phyloP scores from a whole-genome alignment of 208 protist genomes.

The Leishmania guyanensis region DNA sequence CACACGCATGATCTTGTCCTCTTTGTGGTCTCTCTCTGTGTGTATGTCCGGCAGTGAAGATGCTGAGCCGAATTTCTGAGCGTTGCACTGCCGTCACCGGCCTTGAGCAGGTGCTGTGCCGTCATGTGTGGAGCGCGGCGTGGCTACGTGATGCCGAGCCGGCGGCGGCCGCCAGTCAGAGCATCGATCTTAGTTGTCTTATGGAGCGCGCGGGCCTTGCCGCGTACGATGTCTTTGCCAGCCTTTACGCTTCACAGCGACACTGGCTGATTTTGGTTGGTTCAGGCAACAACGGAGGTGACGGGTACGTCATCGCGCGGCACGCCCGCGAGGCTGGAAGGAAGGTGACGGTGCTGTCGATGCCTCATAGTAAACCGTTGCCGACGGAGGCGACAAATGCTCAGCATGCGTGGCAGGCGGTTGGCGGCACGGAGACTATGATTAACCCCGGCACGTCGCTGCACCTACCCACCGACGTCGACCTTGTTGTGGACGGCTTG shows the following conservation, averaged over 20 bases:
- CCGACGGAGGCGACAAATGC: constrained; percentile 67
- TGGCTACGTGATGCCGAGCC: constrained; percentile 79
- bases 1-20: neutral
- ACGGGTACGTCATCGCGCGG: constrained; percentile 81
- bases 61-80: constrained; percentile 30
- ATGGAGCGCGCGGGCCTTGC: constrained; percentile 75
- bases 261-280: constrained; percentile 82
- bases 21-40: constrained; percentile 17
- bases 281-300: constrained; percentile 88
- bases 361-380: constrained; percentile 51
- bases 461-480: constrained; percentile 39
- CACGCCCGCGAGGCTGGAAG: constrained; percentile 40
- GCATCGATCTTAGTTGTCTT: constrained; percentile 59
- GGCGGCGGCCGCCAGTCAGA: constrained; percentile 47
- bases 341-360: constrained; percentile 62
- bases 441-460: constrained; percentile 12
- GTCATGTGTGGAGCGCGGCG: constrained; percentile 56
- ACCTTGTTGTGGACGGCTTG: constrained; percentile 80
- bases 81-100: constrained; percentile 26
- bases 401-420: constrained; percentile 37
- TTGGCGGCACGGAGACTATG: constrained; percentile 28
- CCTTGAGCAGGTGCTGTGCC: constrained; percentile 26
- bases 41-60: neutral
- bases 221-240: constrained; percentile 48
- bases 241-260: constrained; percentile 35